Evolutionary conservation across 495 filamentous ascomycete species (phyloP), one percentile per base, ranked within the genome.

Genomic region (Physcia stellaris): DNA sequence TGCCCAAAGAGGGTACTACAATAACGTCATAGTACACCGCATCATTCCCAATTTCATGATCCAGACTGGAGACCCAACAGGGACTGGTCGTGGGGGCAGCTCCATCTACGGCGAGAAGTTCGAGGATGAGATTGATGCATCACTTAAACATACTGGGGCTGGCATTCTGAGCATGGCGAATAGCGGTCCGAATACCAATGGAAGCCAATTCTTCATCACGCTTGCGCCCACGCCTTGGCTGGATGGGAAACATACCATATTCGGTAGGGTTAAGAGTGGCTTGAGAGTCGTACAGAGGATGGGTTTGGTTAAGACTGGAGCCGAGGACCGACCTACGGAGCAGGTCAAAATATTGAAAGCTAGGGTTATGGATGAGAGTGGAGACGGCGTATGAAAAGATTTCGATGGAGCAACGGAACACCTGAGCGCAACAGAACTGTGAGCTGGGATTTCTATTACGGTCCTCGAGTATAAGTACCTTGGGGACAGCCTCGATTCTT

Each of bases 21-120:
- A 86, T 59, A 59, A 58, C 54, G 67, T 79, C 41, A 59, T 85
- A 56, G 87, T 98, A 73, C 90, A 98, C 68, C 86, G 90, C 49
- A 77, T 98, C 38, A 96, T 96, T 54, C 75, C 83, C 22, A 77
- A 84, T 60, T 98, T 98, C 67, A 96, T 96, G 90, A 73, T 92
- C 42, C 90, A 98, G 64, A 83, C 80, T 35, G 90, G 90, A 29
- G 90, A 98, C 61, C 90, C 90, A 5, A 95, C 90, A 2, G 90
- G 90, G 38, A 98, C 90, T 0, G 90, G 90, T 10, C 79, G 88
- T 35, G 90, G 90, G 54, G 90, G 90, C 10, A 67, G 65, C 40
- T 85, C 78, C 16, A 94, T 95, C 66, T 95, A 86, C 56, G 90
- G 90, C 47, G 85, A 86, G 19, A 87, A 83, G 56, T 98, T 96